These are phyloP conservation scores for Fusarium luffae DNA, from an alignment of 2,329 filamentous ascomycete species.

Conservation along the genomic window DNA sequence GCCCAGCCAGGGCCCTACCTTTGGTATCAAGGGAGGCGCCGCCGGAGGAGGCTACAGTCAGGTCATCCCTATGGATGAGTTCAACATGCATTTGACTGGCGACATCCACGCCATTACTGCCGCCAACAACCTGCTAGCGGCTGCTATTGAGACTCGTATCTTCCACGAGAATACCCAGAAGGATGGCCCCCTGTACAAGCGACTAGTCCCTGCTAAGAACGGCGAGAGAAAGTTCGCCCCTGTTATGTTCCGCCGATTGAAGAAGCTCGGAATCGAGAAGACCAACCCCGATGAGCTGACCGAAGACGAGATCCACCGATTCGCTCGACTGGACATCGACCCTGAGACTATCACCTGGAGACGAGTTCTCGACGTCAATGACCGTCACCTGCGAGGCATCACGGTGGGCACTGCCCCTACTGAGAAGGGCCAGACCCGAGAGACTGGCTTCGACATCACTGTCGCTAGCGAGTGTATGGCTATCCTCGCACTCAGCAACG, in stretches of 20 bases:
- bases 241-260: conserved; percentile 90
- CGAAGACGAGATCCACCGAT: conserved; percentile 85
- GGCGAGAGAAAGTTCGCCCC: conserved; percentile 87
- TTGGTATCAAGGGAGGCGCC: conserved; percentile 98
- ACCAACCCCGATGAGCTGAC: conserved; percentile 92
- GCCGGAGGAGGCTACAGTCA: conserved; percentile 98
- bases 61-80: conserved; percentile 99
- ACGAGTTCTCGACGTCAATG: conserved; percentile 95
- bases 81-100: conserved; percentile 96
- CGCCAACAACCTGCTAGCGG: conserved; percentile 95
- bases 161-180: conserved; percentile 98
- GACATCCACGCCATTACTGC: conserved; percentile 98
- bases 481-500: conserved; percentile 91
- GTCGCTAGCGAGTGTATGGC: conserved; percentile 99
- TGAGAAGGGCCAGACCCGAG: conserved; percentile 87
- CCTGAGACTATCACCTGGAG: conserved; percentile 97
- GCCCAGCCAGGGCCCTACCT: conserved; percentile 96
- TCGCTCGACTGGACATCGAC: conserved; percentile 96
- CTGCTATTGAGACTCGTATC: conserved; percentile 96
- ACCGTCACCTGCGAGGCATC: conserved; percentile 89
- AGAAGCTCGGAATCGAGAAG: conserved; percentile 97
- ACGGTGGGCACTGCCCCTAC: conserved; percentile 89
- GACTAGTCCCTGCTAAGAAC: conserved; percentile 89
- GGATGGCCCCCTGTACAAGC: conserved; percentile 85
- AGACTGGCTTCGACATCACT: conserved; percentile 97